A percentile compares a stretch with the other conserved stretches of the same genome.
Evolutionary conservation across 176 grass and related monocot species (phyloP).

Genomic region (Avena eriantha): DNA sequence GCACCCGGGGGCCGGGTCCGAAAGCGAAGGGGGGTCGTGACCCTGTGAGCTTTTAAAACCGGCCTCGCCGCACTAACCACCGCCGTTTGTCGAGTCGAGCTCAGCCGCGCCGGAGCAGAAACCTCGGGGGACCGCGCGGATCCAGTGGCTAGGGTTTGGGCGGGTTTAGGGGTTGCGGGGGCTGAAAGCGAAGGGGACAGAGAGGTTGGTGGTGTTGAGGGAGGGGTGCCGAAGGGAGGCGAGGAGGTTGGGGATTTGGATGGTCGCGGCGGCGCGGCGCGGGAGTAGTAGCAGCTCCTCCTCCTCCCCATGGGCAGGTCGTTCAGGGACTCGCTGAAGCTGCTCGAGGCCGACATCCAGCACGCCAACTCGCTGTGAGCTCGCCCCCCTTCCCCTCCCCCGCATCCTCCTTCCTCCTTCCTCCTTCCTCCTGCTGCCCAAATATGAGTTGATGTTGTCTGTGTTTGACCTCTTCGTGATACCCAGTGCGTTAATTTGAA

Average conservation of each 20-base stretch:
- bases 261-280: conserved; percentile 38
- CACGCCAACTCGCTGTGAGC: conserved; percentile 91
- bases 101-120: conserved; percentile 32
- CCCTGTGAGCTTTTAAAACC: conserved; percentile 48
- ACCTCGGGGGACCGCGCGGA: conserved; percentile 15
- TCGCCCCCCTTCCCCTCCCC: neutral
- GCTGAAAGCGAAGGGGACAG: neutral
- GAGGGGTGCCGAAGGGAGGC: too few species aligned
- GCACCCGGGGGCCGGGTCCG: conserved; percentile 26
- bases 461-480: neutral
- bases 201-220: too few species aligned
- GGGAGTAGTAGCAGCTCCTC: conserved; percentile 10
- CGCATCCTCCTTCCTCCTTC: neutral
- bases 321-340: conserved; percentile 93
- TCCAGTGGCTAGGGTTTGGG: conserved; percentile 39
- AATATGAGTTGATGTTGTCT: neutral
- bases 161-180: neutral
- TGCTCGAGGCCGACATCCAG: conserved; percentile 93
- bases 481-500: neutral
- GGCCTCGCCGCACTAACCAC: conserved; percentile 44
- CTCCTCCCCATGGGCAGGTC: conserved; percentile 61
- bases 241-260: conserved; percentile 24
- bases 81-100: conserved; percentile 23
- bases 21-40: conserved; percentile 9
- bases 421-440: neutral